phyloP scores from a whole-genome alignment of 495 filamentous ascomycete genomes.

The Penicillium odoratum region DNA sequence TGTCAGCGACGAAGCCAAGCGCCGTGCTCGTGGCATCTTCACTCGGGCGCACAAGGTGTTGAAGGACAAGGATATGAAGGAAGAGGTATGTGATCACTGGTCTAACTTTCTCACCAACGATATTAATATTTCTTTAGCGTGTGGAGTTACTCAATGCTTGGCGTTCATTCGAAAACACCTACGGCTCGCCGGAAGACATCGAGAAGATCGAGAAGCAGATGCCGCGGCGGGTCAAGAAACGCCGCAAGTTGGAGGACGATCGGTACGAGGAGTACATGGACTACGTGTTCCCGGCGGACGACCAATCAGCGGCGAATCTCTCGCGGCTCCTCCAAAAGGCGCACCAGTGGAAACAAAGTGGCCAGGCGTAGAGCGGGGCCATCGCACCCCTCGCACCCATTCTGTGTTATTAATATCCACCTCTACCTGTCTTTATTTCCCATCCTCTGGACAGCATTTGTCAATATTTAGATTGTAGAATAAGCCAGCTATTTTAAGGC shows the following conservation, averaged over 20 bases:
- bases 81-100: slow-evolving; percentile 59
- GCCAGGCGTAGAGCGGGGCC: slow-evolving; percentile 13
- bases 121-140: slow-evolving; percentile 51
- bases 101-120: background rate
- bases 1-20: slow-evolving; percentile 80
- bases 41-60: slow-evolving; percentile 82
- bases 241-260: slow-evolving; percentile 91
- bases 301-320: slow-evolving; percentile 80
- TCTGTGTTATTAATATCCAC: slow-evolving; percentile 7
- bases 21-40: slow-evolving; percentile 79
- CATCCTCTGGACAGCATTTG: background rate
- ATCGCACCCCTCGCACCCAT: background rate
- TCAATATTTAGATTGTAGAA: too few relatives aligned
- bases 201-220: slow-evolving; percentile 89
- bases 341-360: slow-evolving; percentile 78
- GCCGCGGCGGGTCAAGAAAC: slow-evolving; percentile 91
- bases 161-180: slow-evolving; percentile 84
- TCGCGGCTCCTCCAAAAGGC: slow-evolving; percentile 82
- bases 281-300: slow-evolving; percentile 96
- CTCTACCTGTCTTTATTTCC: background rate
- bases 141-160: slow-evolving; percentile 88
- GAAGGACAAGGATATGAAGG: slow-evolving; percentile 90
- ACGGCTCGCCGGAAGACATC: slow-evolving; percentile 74
- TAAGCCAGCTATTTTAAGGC: too few relatives aligned
- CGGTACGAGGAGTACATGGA: slow-evolving; percentile 97